A percentile compares a stretch with the other conserved stretches of the same genome.
These are phyloP conservation scores for Neurospora sp. DNA, from an alignment of 495 filamentous ascomycete genomes.

Conservation along the genomic window DNA sequence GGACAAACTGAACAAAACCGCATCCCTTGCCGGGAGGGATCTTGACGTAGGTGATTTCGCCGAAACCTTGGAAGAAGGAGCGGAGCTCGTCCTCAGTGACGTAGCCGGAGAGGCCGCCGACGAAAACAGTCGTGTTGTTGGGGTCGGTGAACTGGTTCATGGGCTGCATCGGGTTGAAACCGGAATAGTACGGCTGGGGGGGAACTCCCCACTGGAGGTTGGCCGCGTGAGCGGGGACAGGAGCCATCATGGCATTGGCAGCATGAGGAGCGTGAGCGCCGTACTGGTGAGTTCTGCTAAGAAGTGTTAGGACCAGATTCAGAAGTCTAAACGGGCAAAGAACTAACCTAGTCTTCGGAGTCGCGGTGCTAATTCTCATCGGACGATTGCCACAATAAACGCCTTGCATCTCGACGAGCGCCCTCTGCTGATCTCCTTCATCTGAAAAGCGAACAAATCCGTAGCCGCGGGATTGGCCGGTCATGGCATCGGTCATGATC, in stretches of 20 bases:
- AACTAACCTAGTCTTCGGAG: slow-evolving; percentile 67
- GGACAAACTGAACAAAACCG: slow-evolving; percentile 98
- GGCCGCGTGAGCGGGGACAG: slow-evolving; percentile 26
- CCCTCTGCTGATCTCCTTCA: slow-evolving; percentile 89
- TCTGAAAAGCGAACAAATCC: slow-evolving; percentile 96
- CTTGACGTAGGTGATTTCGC: slow-evolving; percentile 99
- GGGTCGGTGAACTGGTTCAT: slow-evolving; percentile 99
- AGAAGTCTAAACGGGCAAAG: not conserved
- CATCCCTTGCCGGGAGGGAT: slow-evolving; percentile 99
- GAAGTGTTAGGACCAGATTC: slow-evolving; percentile 5
- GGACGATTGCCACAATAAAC: slow-evolving; percentile 98
- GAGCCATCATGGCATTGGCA: slow-evolving; percentile 27
- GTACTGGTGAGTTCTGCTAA: slow-evolving; percentile 27
- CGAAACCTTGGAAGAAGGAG: slow-evolving; percentile 99
- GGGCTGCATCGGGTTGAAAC: slow-evolving; percentile 54
- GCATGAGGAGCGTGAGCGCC: slow-evolving; percentile 19
- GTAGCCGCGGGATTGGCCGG: slow-evolving; percentile 93
- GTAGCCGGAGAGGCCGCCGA: slow-evolving; percentile 94
- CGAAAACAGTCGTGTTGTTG: slow-evolving; percentile 99
- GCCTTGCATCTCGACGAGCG: slow-evolving; percentile 95
- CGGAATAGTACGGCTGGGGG: slow-evolving; percentile 21
- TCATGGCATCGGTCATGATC: slow-evolving; percentile 99
- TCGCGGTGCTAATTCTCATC: slow-evolving; percentile 97
- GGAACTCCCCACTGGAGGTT: slow-evolving; percentile 30
- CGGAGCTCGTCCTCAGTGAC: slow-evolving; percentile 98